Evolutionary conservation across 768 basidiomycete species (phyloP), one percentile per base, ranked within the genome.

Genomic region (Rhizopogon vesiculosus): DNA sequence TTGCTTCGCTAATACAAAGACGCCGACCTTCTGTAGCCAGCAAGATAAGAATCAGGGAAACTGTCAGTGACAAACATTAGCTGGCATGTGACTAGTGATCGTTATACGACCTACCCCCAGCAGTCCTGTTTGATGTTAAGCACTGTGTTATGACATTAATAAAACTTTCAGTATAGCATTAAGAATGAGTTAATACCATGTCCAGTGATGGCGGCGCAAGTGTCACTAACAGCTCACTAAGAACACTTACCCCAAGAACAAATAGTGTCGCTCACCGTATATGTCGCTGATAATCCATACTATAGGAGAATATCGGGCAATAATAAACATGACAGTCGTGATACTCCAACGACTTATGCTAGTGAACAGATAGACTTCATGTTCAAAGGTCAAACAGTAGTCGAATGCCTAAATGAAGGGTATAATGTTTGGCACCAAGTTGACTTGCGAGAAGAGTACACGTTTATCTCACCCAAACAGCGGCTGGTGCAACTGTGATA

Each of bases 301-400:
- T n/a, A 58, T 22, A 22, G 50, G 54, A 42, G 45, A 51, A 45
- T 59, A 59, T 50, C 54, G 39, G 7, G 50, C 51, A 22, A 49
- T 41, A 8, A 55, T 55, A 40, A 55, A 58, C 39, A 46, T 33
- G 12, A 59, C 7, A 44, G 31, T 54, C 9, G 54, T n/a, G n/a
- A 59, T n/a, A 13, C 54, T 28, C 57, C 46, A 45, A 12, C 29
- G 25, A 25, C 40, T 28, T 12, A 45, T 41, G 18, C 42, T 35
- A 6, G 18, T 50, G 25, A 45, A 15, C 5, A 57, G 45, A 9
- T 45, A 49, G 8, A 55, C 57, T 40, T 59, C 57, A 15, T 43
- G 42, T 18, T 51, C 54, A 19, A 52, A 44, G 9, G 53, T 58
- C 9, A 55, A 33, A 29, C 54, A 52, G 35, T 50, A 46, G 13